Percentiles rank a stretch among this genome's conserved stretches.
Conservation (phyloP, 108 stramenopile genomes). For the Fistulifera pelliculosa region DNA sequence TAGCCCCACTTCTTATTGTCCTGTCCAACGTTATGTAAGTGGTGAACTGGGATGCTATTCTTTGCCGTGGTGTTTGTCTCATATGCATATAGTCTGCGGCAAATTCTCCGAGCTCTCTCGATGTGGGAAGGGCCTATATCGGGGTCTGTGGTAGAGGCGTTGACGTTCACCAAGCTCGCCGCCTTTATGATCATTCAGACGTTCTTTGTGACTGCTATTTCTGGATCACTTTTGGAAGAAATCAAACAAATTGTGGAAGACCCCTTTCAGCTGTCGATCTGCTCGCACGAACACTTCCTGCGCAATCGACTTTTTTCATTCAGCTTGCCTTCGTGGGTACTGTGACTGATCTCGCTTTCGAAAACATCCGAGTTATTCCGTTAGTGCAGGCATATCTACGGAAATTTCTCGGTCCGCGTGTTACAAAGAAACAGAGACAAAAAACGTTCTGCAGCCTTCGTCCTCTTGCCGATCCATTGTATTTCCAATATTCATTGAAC, state of each 20-base stretch:
- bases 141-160: conserved; percentile 26
- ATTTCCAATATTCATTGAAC: conserved; percentile 39
- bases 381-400: conserved; percentile 30
- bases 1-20: conserved; percentile 34
- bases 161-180: conserved; percentile 46
- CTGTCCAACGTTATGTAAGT: conserved; percentile 15
- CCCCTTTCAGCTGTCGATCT: conserved; percentile 18
- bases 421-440: conserved; percentile 45
- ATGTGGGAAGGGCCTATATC: conserved; percentile 35
- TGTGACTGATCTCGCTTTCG: conserved; percentile 27
- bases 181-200: conserved; percentile 50
- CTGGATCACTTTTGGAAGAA: background rate
- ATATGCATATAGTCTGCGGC: conserved; percentile 9
- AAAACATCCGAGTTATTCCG: conserved; percentile 39
- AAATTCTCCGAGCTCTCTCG: conserved; percentile 16
- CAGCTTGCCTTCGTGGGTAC: conserved; percentile 50
- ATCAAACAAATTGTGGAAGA: conserved; percentile 4
- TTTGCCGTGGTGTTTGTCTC: no score
- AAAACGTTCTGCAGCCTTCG: conserved; percentile 29
- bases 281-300: conserved; percentile 28
- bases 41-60: no score
- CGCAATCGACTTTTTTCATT: conserved; percentile 29
- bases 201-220: conserved; percentile 30
- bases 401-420: conserved; percentile 34
- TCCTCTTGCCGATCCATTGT: conserved; percentile 31